Conservation (phyloP, 2,329 filamentous ascomycete genomes). For the Fusarium cyanostomum region DNA sequence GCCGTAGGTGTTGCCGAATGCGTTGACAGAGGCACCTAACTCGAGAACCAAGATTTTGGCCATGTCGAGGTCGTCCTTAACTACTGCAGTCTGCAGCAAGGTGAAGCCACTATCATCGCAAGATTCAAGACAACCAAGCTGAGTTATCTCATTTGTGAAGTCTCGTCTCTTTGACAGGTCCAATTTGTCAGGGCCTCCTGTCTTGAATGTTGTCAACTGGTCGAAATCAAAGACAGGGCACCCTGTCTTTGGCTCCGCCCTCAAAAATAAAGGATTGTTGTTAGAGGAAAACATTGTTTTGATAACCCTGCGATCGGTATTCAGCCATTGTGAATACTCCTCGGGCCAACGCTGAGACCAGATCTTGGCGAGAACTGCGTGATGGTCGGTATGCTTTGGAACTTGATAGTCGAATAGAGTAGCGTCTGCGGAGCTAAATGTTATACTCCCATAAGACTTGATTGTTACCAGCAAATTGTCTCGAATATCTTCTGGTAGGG, state of each 20-base stretch:
- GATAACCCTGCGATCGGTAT: background rate
- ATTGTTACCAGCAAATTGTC: background rate
- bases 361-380: background rate
- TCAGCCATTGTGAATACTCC: background rate
- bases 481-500: rapidly evolving
- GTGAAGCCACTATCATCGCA: background rate
- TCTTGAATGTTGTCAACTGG: background rate
- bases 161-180: rapidly evolving
- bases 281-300: background rate
- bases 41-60: background rate
- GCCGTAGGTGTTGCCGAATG: background rate
- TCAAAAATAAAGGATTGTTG: background rate
- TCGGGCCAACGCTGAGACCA: background rate
- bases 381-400: background rate
- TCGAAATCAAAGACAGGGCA: background rate
- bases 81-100: background rate
- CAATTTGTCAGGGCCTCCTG: background rate
- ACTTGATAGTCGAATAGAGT: background rate
- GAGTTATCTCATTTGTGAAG: background rate
- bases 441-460: background rate
- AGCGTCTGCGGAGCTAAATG: background rate
- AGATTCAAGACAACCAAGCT: background rate
- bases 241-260: background rate
- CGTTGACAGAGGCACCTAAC: background rate
- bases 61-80: background rate